Evolutionary conservation across 1,284 basidiomycete species (phyloP).

Genomic region (Anthracocystis walkeri): DNA sequence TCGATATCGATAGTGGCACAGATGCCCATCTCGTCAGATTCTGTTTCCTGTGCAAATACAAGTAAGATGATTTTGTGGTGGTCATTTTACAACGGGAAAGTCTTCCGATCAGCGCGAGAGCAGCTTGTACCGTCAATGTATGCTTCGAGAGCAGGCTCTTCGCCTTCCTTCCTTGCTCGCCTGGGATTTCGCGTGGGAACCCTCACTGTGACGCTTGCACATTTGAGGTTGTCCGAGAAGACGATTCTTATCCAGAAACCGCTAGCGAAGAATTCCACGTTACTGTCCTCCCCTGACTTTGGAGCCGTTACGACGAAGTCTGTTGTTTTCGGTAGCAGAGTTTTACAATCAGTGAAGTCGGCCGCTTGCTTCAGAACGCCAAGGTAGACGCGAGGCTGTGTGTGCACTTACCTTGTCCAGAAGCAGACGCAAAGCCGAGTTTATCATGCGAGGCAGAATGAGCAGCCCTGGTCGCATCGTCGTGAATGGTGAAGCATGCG

Average conservation of each 20-base stretch:
- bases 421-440: constrained; percentile 25
- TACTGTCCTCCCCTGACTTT: constrained; percentile 8
- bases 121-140: constrained; percentile 15
- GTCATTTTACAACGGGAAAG: not conserved
- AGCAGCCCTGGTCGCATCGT: constrained; percentile 18
- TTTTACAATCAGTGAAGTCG: not conserved
- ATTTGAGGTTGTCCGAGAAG: constrained; percentile 13
- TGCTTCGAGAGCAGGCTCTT: constrained; percentile 28
- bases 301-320: constrained; percentile 34
- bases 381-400: not conserved
- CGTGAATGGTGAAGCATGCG: constrained; percentile 32
- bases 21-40: too few relatives aligned
- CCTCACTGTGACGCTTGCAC: constrained; percentile 17
- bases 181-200: constrained; percentile 9
- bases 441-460: constrained; percentile 14
- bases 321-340: not conserved
- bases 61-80: not conserved
- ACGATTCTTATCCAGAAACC: constrained; percentile 21
- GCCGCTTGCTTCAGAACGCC: not conserved
- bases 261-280: constrained; percentile 25
- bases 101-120: not conserved
- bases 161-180: constrained; percentile 1
- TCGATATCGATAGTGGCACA: too few relatives aligned
- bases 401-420: constrained; percentile 26
- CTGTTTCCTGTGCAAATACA: too few relatives aligned